Conservation (phyloP, 208 protist genomes). For the Leptomonas pyrrhocoris region DNA sequence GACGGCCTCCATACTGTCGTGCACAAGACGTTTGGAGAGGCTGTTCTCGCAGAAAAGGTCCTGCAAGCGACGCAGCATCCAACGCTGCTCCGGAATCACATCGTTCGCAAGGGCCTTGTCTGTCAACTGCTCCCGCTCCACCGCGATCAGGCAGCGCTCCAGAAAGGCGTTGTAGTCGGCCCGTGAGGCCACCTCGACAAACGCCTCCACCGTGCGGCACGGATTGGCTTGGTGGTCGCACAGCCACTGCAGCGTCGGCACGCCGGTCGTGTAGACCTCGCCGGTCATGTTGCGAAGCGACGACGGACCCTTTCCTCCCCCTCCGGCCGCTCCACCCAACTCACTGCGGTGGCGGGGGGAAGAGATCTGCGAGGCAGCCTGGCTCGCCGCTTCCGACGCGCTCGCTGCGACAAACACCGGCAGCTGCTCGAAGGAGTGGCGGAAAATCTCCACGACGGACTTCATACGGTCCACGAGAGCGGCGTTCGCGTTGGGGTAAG, state of each 20-base stretch:
- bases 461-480: conserved; percentile 73
- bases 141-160: conserved; percentile 60
- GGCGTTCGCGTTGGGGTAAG: conserved; percentile 45
- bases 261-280: conserved; percentile 37
- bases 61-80: conserved; percentile 36
- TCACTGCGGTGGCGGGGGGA: background rate
- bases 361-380: background rate
- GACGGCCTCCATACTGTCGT: conserved; percentile 29
- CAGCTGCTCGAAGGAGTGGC: conserved; percentile 61
- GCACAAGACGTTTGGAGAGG: conserved; percentile 39
- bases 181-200: conserved; percentile 83
- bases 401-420: conserved; percentile 40
- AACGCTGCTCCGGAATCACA: conserved; percentile 41
- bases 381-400: background rate
- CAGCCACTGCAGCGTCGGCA: conserved; percentile 60
- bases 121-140: conserved; percentile 63
- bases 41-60: conserved; percentile 50
- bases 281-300: conserved; percentile 25
- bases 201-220: conserved; percentile 45
- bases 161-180: conserved; percentile 80
- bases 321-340: background rate
- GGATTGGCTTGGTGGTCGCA: conserved; percentile 30
- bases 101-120: conserved; percentile 57
- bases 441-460: conserved; percentile 63
- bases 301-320: background rate